These are phyloP conservation scores for Candida fluviatilis DNA, from an alignment of 805 yeast species.

Conservation along the genomic window DNA sequence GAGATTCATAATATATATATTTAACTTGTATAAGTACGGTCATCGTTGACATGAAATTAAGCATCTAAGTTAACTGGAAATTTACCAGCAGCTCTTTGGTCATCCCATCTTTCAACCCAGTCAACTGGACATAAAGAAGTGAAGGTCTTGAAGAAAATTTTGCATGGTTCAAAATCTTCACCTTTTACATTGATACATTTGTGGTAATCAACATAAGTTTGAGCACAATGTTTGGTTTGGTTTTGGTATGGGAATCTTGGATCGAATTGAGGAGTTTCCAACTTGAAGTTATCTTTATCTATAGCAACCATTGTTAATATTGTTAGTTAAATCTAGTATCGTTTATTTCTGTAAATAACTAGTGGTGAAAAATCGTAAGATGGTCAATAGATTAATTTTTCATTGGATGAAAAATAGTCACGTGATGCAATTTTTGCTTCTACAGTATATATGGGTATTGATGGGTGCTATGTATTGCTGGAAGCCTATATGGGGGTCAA, in stretches of 20 bases:
- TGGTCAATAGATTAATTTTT: background rate
- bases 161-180: slow-evolving; percentile 97
- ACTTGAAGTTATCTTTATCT: slow-evolving; percentile 37
- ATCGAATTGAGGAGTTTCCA: slow-evolving; percentile 57
- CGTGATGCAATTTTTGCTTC: slow-evolving; percentile 1
- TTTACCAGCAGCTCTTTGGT: slow-evolving; percentile 62
- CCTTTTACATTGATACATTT: slow-evolving; percentile 96
- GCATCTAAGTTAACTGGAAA: slow-evolving; percentile 38
- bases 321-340: background rate
- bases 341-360: background rate
- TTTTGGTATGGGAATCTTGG: slow-evolving; percentile 95
- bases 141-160: slow-evolving; percentile 89
- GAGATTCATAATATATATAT: background rate
- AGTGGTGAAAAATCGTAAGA: slow-evolving; percentile 3
- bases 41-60: slow-evolving; percentile 12
- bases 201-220: slow-evolving; percentile 95
- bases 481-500: no score
- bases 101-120: slow-evolving; percentile 88
- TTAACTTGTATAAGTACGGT: background rate
- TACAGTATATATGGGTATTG: no score
- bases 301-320: slow-evolving; percentile 24
- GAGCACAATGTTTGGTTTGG: slow-evolving; percentile 99
- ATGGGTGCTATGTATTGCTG: no score
- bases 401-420: slow-evolving; percentile 6
- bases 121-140: slow-evolving; percentile 79